Evolutionary conservation across 208 protist genomes (phyloP).

Genomic region (Wallacemonas sp.): DNA sequence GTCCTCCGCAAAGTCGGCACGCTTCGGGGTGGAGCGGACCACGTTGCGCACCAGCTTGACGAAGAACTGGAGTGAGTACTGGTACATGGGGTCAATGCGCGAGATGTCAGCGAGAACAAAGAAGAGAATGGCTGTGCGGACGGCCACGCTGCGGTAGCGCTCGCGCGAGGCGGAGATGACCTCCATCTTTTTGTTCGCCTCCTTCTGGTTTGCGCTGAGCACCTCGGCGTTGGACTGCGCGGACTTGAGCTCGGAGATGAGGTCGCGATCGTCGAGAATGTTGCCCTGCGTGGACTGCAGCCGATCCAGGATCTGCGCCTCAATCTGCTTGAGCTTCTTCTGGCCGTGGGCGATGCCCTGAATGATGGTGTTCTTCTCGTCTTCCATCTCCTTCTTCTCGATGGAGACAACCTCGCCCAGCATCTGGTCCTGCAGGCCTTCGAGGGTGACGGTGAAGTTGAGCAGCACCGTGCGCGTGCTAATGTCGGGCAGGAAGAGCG

Average conservation of each 20-base stretch:
- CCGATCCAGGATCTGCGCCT: constrained; percentile 92
- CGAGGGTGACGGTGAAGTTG: constrained; percentile 98
- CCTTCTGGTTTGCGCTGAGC: constrained; percentile 85
- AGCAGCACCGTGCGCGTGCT: constrained; percentile 96
- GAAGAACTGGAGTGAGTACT: constrained; percentile 98
- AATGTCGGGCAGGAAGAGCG: constrained; percentile 95
- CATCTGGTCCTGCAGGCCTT: constrained; percentile 95
- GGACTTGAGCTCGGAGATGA: constrained; percentile 94
- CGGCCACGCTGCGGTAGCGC: constrained; percentile 89
- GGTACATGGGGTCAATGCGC: constrained; percentile 98
- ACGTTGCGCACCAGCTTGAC: constrained; percentile 92
- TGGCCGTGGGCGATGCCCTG: constrained; percentile 91
- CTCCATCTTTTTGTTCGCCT: constrained; percentile 92
- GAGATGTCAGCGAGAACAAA: constrained; percentile 94
- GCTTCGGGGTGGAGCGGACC: constrained; percentile 79
- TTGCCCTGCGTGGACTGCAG: constrained; percentile 90
- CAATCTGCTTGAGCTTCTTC: constrained; percentile 91
- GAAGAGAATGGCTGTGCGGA: constrained; percentile 93
- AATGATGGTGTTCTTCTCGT: constrained; percentile 95
- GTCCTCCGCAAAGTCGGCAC: constrained; percentile 49
- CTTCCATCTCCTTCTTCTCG: constrained; percentile 93
- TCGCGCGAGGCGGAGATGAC: constrained; percentile 91
- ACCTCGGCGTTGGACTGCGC: constrained; percentile 91
- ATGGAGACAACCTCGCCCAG: constrained; percentile 94
- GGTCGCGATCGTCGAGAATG: constrained; percentile 95